phyloP scores from a whole-genome alignment of 1,284 basidiomycete species.

The Butyriboletus appendiculatus region DNA sequence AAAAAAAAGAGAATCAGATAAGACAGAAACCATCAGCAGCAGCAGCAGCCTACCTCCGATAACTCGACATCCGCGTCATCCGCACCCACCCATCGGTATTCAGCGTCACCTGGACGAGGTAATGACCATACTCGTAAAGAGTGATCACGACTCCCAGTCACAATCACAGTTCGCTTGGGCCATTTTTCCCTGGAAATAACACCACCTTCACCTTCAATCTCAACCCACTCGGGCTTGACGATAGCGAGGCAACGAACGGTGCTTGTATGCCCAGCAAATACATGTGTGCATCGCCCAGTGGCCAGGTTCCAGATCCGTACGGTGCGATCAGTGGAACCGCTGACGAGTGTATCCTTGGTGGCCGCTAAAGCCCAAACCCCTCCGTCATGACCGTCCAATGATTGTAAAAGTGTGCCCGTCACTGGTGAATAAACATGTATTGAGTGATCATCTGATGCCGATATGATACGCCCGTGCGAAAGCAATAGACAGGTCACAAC shows the following conservation, averaged over 20 bases:
- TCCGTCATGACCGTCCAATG: slow-evolving; percentile 88
- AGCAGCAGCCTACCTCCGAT: slow-evolving; percentile 54
- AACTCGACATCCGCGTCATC: slow-evolving; percentile 71
- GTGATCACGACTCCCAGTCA: slow-evolving; percentile 92
- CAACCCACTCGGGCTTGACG: slow-evolving; percentile 82
- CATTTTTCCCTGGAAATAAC: slow-evolving; percentile 67
- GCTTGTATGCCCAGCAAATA: slow-evolving; percentile 92
- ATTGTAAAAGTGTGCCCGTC: slow-evolving; percentile 73
- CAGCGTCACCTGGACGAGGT: slow-evolving; percentile 75
- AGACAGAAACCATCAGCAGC: slow-evolving; percentile 1
- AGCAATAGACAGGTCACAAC: slow-evolving; percentile 95
- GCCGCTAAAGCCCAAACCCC: slow-evolving; percentile 94
- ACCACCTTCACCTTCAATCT: slow-evolving; percentile 63
- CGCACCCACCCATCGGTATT: slow-evolving; percentile 70
- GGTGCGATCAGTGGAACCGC: slow-evolving; percentile 92
- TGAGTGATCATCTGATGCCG: slow-evolving; percentile 91
- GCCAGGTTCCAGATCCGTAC: slow-evolving; percentile 92
- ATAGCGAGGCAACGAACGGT: slow-evolving; percentile 92
- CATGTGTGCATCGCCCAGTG: slow-evolving; percentile 80
- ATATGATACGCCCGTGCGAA: slow-evolving; percentile 91
- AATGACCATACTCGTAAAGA: slow-evolving; percentile 90
- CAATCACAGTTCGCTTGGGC: slow-evolving; percentile 86
- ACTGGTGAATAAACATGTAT: slow-evolving; percentile 89
- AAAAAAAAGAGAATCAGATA: slow-evolving; percentile 6
- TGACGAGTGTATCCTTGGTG: slow-evolving; percentile 85